A percentile compares a stretch with the other conserved stretches of the same genome.
phyloP scores from a whole-genome alignment of 306 rosid genomes.

The Geum urbanum region DNA sequence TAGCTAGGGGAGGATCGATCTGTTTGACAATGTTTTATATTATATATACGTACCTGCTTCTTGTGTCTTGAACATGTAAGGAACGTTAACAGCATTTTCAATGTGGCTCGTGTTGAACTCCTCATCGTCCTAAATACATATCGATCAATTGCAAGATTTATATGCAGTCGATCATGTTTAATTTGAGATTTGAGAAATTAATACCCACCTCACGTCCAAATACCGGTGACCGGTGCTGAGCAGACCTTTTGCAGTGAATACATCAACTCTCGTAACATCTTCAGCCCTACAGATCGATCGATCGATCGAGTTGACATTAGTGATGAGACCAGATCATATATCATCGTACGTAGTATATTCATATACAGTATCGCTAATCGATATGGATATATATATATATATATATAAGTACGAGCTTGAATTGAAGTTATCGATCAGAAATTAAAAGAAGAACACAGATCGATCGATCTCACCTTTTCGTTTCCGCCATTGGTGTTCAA shows the following conservation, averaged over 20 bases:
- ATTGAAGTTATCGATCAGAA: neutral
- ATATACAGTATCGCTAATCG: neutral
- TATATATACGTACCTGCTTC: slow-evolving; percentile 31
- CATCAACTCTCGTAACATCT: slow-evolving; percentile 39
- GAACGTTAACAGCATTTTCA: slow-evolving; percentile 36
- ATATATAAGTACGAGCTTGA: neutral
- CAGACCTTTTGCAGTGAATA: slow-evolving; percentile 37
- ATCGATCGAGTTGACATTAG: neutral
- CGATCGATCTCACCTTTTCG: slow-evolving; percentile 15
- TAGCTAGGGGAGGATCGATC: neutral
- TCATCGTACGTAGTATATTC: neutral
- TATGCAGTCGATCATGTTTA: neutral
- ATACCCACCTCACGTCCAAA: slow-evolving; percentile 40
- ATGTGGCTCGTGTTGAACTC: slow-evolving; percentile 50
- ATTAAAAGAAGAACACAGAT: neutral
- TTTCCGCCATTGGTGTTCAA: slow-evolving; percentile 17
- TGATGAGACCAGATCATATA: neutral
- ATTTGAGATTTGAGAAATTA: neutral
- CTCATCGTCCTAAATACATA: slow-evolving; percentile 25
- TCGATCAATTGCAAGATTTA: too few relatives aligned
- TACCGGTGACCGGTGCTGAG: slow-evolving; percentile 27
- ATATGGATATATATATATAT: neutral
- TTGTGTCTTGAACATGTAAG: slow-evolving; percentile 44
- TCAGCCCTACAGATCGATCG: slow-evolving; percentile 26
- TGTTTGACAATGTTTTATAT: neutral